These are phyloP conservation scores for Fomitopsis palustris DNA, from an alignment of 1,284 basidiomycete species.

Conservation along the genomic window DNA sequence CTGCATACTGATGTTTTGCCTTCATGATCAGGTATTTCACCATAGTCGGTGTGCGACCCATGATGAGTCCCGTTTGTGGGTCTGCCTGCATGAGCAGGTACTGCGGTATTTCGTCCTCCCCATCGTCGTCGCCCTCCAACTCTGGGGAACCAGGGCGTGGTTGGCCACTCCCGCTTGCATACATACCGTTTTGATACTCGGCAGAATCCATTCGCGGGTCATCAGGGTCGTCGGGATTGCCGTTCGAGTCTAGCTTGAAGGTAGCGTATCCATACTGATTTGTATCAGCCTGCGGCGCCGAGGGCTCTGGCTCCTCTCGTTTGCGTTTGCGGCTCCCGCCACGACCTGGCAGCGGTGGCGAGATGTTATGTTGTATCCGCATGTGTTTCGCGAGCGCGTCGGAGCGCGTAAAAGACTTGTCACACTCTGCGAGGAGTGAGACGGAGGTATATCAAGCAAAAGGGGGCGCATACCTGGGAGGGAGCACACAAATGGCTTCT, in stretches of 20 bases:
- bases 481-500: constrained; percentile 87
- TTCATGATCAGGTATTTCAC: constrained; percentile 76
- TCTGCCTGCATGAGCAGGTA: constrained; percentile 47
- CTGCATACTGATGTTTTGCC: constrained; percentile 63
- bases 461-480: constrained; percentile 52
- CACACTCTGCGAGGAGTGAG: constrained; percentile 61
- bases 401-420: constrained; percentile 90
- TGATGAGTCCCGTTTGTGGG: constrained; percentile 52
- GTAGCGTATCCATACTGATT: constrained; percentile 43
- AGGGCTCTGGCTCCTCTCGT: constrained; percentile 31
- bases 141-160: constrained; percentile 23
- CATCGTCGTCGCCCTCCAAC: constrained; percentile 20
- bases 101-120: constrained; percentile 41
- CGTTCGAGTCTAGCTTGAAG: constrained; percentile 60
- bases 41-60: constrained; percentile 57
- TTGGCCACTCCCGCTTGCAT: constrained; percentile 1
- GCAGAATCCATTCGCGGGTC: constrained; percentile 23
- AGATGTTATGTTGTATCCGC: constrained; percentile 81
- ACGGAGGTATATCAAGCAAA: background rate
- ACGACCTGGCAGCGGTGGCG: constrained; percentile 66
- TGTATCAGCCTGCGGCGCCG: constrained; percentile 14
- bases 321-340: constrained; percentile 67
- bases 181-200: constrained; percentile 15
- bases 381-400: constrained; percentile 91
- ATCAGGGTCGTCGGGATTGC: constrained; percentile 37